Conservation (phyloP, 345 rosid species). For the Corchorus olitorius region DNA sequence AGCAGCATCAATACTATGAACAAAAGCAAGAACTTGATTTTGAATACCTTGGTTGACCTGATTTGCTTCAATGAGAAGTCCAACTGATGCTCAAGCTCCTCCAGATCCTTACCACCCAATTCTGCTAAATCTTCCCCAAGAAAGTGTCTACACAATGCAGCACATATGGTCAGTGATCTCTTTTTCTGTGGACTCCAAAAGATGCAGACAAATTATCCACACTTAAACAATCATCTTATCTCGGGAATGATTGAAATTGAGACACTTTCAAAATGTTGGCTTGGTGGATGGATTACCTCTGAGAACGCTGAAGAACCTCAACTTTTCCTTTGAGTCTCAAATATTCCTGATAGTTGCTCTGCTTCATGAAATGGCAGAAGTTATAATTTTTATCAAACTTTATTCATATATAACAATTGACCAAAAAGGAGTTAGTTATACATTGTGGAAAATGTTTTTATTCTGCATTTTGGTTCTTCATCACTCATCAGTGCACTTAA, state of each 20-base stretch:
- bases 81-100: constrained; percentile 51
- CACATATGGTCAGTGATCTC: neutral
- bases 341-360: constrained; percentile 71
- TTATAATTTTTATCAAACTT: neutral
- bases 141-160: constrained; percentile 37
- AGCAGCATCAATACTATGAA: neutral
- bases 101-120: constrained; percentile 41
- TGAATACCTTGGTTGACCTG: constrained; percentile 49
- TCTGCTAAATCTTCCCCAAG: constrained; percentile 54
- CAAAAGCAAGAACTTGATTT: neutral
- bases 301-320: constrained; percentile 63
- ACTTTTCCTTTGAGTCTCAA: constrained; percentile 59
- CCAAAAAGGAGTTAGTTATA: too few relatives aligned
- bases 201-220: neutral
- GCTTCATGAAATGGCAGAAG: constrained; percentile 6
- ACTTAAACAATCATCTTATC: neutral
- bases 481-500: neutral
- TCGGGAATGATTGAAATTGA: neutral
- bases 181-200: neutral
- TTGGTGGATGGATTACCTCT: constrained; percentile 49
- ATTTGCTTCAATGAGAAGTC: constrained; percentile 45
- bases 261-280: neutral
- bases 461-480: neutral
- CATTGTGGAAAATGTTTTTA: neutral
- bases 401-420: neutral